Evolutionary conservation across 78 protist genomes (phyloP).

Genomic region (Speleostelium caveatum): DNA sequence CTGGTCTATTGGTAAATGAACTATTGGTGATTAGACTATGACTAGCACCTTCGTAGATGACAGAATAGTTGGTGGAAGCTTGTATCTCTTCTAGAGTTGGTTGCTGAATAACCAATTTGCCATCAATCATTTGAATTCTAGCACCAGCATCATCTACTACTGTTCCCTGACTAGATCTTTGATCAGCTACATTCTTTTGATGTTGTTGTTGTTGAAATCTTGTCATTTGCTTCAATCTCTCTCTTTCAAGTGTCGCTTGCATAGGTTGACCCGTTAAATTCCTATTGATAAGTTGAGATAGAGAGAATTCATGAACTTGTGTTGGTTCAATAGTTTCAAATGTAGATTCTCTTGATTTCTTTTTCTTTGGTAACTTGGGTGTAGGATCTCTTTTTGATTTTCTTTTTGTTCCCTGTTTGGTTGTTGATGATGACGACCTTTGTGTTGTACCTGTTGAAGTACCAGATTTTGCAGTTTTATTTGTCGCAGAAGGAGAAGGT

Average conservation of each 20-base stretch:
- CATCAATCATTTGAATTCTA: conserved; percentile 6
- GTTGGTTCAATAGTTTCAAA: conserved; percentile 21
- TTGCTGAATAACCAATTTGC: neutral
- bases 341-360: neutral
- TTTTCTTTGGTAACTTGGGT: neutral
- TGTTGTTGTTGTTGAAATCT: neutral
- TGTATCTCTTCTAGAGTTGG: neutral
- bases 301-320: neutral
- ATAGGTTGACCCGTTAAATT: conserved; percentile 16
- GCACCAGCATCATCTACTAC: neutral
- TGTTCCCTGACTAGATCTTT: neutral
- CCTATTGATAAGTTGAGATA: neutral
- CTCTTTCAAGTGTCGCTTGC: conserved; percentile 38
- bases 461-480: no score
- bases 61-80: neutral
- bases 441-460: no score
- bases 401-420: no score
- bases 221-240: neutral
- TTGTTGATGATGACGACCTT: no score
- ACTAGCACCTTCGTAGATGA: neutral
- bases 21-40: neutral
- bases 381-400: no score
- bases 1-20: neutral
- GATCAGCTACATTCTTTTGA: neutral
- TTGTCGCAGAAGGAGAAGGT: no score